Evolutionary conservation across 1,284 basidiomycete species (phyloP).

Genomic region (Sporisorium exsertum): DNA sequence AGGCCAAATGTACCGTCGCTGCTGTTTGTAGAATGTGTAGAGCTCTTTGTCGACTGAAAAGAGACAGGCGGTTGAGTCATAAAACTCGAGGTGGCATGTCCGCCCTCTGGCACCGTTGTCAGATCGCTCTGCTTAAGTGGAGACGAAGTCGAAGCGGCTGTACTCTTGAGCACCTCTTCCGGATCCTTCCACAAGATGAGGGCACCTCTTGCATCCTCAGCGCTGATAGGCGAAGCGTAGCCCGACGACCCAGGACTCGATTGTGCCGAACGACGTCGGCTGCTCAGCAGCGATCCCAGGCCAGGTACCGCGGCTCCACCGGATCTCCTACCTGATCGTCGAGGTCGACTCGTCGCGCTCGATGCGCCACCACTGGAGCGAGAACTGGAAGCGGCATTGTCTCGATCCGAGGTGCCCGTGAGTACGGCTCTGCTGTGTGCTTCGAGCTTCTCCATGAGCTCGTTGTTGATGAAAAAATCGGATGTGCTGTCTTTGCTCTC

Average conservation of each 20-base stretch:
- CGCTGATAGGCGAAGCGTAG: conserved; percentile 45
- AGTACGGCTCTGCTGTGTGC: conserved; percentile 47
- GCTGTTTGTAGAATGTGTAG: not conserved
- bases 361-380: conserved; percentile 14
- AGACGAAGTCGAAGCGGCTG: conserved; percentile 15
- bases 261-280: conserved; percentile 32
- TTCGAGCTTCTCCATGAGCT: conserved; percentile 59
- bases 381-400: conserved; percentile 32
- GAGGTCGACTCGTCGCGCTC: conserved; percentile 8
- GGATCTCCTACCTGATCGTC: conserved; percentile 36
- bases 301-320: conserved; percentile 13
- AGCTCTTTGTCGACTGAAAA: conserved; percentile 22
- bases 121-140: conserved; percentile 26
- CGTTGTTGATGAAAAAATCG: conserved; percentile 55
- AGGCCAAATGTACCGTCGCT: not conserved
- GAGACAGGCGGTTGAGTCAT: conserved; percentile 39
- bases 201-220: conserved; percentile 39
- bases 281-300: conserved; percentile 33
- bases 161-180: conserved; percentile 36
- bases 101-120: conserved; percentile 12
- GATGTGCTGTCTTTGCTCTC: conserved; percentile 20
- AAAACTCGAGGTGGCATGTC: conserved; percentile 12
- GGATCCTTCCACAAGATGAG: conserved; percentile 51
- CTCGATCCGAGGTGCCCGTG: conserved; percentile 48
- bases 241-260: conserved; percentile 46